phyloP scores from a whole-genome alignment of 2,329 filamentous ascomycete genomes.

The Aspergillus versicolor region DNA sequence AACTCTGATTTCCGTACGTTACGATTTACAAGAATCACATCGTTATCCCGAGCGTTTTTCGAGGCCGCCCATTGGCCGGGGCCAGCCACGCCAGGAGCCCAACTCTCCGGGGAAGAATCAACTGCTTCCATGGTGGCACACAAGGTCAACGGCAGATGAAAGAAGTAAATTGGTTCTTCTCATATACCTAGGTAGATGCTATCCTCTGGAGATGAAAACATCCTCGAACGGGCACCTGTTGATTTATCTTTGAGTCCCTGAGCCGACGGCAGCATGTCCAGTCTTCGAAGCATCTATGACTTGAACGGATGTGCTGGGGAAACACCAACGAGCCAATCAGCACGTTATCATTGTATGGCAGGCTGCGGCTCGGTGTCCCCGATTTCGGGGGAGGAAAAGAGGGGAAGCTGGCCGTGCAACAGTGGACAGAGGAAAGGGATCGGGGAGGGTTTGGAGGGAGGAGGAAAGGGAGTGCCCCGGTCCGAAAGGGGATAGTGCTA shows the following conservation, averaged over 20 bases:
- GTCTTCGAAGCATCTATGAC: constrained; percentile 20
- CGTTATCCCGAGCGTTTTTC: constrained; percentile 12
- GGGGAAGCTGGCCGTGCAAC: constrained; percentile 4
- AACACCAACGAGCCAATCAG: constrained; percentile 21
- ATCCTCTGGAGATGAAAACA: not conserved
- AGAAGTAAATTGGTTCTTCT: not conserved
- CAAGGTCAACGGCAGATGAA: too few species aligned
- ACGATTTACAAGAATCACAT: constrained; percentile 5
- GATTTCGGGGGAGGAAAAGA: constrained; percentile 27
- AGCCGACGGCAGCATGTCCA: not conserved
- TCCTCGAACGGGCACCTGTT: not conserved
- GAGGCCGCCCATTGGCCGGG: constrained; percentile 19
- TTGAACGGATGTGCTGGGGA: constrained; percentile 24
- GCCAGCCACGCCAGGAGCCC: not conserved
- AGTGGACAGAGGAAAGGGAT: constrained; percentile 1
- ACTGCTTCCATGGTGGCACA: too few species aligned
- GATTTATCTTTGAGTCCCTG: not conserved
- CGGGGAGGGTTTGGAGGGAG: constrained; percentile 9
- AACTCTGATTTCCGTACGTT: not conserved
- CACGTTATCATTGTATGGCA: not conserved
- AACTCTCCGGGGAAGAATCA: not conserved
- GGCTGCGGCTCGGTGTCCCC: constrained; percentile 22
- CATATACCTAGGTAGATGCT: not conserved
- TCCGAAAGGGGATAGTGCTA: constrained; percentile 17
- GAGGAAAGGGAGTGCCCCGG: constrained; percentile 18